A percentile compares a stretch with the other conserved stretches of the same genome.
Conservation (phyloP, 1,284 basidiomycete genomes). For the Fomitopsis palustris region DNA sequence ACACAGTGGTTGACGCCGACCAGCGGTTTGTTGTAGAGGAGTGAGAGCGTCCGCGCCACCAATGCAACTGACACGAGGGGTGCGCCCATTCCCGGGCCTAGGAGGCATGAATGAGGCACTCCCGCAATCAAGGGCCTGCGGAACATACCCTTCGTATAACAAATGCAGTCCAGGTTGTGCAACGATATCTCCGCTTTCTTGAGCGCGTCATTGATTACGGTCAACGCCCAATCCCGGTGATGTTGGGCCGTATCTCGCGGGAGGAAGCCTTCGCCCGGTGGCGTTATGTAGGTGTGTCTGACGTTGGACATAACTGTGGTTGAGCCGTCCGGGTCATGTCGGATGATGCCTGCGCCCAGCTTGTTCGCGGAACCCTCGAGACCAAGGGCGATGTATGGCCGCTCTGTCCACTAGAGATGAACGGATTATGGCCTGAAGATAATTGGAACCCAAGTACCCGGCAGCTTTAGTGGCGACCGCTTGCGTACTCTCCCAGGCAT, state of each 20-base stretch:
- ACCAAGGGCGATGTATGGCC: constrained; percentile 73
- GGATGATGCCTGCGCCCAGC: constrained; percentile 93
- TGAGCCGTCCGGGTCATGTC: constrained; percentile 71
- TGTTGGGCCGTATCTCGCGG: constrained; percentile 95
- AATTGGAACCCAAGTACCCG: constrained; percentile 16
- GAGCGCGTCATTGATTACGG: constrained; percentile 83
- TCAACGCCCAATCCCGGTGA: constrained; percentile 90
- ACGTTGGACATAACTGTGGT: constrained; percentile 78
- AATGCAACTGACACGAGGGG: constrained; percentile 94
- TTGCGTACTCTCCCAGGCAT: constrained; percentile 35
- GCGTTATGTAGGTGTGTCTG: constrained; percentile 97
- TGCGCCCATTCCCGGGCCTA: constrained; percentile 98
- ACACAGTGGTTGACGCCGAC: constrained; percentile 99
- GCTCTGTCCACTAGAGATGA: constrained; percentile 37
- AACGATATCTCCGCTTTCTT: constrained; percentile 68
- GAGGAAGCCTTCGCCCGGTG: constrained; percentile 96
- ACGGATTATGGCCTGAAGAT: neutral
- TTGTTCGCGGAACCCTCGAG: constrained; percentile 98
- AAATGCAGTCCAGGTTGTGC: constrained; percentile 88
- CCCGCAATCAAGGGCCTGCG: neutral
- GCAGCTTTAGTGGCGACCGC: constrained; percentile 27
- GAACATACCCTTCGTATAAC: constrained; percentile 89
- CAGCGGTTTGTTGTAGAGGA: constrained; percentile 88
- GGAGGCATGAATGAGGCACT: neutral
- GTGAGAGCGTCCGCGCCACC: constrained; percentile 89